Percentiles rank a stretch among this genome's conserved stretches.
phyloP scores from a whole-genome alignment of 208 protist species.

The Leishmania aethiopica region DNA sequence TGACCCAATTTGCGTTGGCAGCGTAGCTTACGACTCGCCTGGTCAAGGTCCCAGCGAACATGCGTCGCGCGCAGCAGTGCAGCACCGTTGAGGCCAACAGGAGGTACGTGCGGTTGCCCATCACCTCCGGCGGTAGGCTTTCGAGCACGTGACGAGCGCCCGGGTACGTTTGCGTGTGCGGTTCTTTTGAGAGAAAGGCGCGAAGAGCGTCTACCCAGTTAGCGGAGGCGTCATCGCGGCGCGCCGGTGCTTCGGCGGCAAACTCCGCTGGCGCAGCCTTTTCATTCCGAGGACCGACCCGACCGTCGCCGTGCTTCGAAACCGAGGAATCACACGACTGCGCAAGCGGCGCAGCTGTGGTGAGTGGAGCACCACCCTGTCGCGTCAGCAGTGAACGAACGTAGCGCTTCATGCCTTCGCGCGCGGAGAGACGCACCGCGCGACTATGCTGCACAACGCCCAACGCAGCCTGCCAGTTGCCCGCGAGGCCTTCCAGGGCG shows the following conservation, averaged over 20 bases:
- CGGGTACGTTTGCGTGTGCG: constrained; percentile 40
- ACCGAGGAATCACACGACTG: not conserved
- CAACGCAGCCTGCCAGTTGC: constrained; percentile 57
- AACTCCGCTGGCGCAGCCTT: not conserved
- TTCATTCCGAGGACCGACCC: not conserved
- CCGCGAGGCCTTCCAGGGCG: constrained; percentile 33
- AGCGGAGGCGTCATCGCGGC: not conserved
- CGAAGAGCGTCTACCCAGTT: constrained; percentile 18
- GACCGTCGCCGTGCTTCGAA: not conserved
- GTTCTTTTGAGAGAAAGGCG: constrained; percentile 24
- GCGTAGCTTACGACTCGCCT: constrained; percentile 20
- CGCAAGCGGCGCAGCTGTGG: not conserved
- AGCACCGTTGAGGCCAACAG: constrained; percentile 35
- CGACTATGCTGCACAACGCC: constrained; percentile 35
- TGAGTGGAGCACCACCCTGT: not conserved
- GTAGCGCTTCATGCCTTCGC: constrained; percentile 35
- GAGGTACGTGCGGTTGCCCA: constrained; percentile 29
- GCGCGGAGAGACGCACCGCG: constrained; percentile 55
- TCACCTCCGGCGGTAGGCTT: constrained; percentile 23
- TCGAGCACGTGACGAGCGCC: constrained; percentile 40
- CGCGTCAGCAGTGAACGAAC: constrained; percentile 7
- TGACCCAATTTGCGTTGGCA: constrained; percentile 15
- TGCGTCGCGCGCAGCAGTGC: constrained; percentile 31
- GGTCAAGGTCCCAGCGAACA: constrained; percentile 69
- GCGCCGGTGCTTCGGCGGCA: not conserved